A percentile compares a stretch with the other conserved stretches of the same genome.
phyloP scores from a whole-genome alignment of 257 asterid genomes.

The Paulownia fortunei region DNA sequence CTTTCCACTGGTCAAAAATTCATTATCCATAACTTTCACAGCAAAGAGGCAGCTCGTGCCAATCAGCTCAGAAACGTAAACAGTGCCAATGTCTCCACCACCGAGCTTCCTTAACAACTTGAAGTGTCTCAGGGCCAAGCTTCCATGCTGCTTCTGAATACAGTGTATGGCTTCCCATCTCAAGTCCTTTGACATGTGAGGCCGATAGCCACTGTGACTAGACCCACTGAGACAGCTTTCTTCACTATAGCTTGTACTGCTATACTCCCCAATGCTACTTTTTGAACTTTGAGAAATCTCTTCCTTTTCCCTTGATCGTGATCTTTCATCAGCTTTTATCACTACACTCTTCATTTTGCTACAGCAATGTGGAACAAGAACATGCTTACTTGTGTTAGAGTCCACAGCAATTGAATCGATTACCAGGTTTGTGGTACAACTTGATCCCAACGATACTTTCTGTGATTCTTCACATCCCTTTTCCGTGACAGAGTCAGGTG shows the following conservation, averaged over 20 bases:
- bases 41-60: conserved; percentile 61
- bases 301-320: conserved; percentile 55
- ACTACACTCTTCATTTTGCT: conserved; percentile 40
- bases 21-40: conserved; percentile 67
- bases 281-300: conserved; percentile 69
- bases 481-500: conserved; percentile 36
- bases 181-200: conserved; percentile 75
- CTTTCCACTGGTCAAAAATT: conserved; percentile 49
- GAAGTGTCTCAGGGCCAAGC: conserved; percentile 54
- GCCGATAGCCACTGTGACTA: conserved; percentile 57
- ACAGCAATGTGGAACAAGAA: conserved; percentile 22
- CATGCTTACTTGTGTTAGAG: conserved; percentile 26
- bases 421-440: too few species aligned
- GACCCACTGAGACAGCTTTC: conserved; percentile 60
- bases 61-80: conserved; percentile 62
- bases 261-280: conserved; percentile 66
- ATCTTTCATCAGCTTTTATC: conserved; percentile 46
- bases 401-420: conserved; percentile 33
- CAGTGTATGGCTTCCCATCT: conserved; percentile 70
- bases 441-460: conserved; percentile 16
- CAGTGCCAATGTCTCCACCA: conserved; percentile 69
- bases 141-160: conserved; percentile 56
- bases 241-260: conserved; percentile 65
- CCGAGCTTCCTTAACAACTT: conserved; percentile 66
- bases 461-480: conserved; percentile 31